These are phyloP conservation scores for Annulohypoxylon bovei DNA, from an alignment of 495 filamentous ascomycete genomes.

Conservation along the genomic window DNA sequence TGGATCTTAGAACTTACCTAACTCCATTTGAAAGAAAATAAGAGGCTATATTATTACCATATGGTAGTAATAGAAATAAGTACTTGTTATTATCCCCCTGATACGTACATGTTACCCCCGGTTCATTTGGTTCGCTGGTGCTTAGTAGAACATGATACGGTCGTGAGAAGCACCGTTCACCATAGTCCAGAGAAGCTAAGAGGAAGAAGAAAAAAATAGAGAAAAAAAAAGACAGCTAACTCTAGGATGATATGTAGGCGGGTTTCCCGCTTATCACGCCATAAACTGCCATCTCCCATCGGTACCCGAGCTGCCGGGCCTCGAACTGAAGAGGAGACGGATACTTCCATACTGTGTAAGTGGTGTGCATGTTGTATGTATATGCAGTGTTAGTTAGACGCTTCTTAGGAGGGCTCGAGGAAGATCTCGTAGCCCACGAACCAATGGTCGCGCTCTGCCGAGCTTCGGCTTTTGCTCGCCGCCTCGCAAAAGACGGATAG, in stretches of 20 bases:
- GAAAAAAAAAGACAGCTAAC: slow-evolving; percentile 1
- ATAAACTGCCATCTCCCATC: slow-evolving; percentile 42
- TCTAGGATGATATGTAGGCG: slow-evolving; percentile 17
- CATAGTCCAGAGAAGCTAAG: not conserved
- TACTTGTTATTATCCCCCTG: not conserved
- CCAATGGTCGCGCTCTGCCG: slow-evolving; percentile 24
- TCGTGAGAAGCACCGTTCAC: not conserved
- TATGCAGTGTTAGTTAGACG: slow-evolving; percentile 14
- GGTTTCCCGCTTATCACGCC: slow-evolving; percentile 38
- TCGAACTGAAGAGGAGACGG: slow-evolving; percentile 13
- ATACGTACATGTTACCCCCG: not conserved
- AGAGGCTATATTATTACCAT: slow-evolving; percentile 1
- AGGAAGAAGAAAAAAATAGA: slow-evolving; percentile 3
- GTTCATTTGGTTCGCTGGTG: slow-evolving; percentile 1
- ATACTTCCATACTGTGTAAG: slow-evolving; percentile 30
- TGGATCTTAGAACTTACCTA: not conserved
- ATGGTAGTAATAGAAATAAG: not conserved
- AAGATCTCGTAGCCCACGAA: not conserved
- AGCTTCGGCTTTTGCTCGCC: slow-evolving; percentile 26
- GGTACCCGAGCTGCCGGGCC: slow-evolving; percentile 40
- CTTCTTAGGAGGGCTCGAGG: slow-evolving; percentile 13
- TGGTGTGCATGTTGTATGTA: slow-evolving; percentile 18
- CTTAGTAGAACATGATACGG: slow-evolving; percentile 12
- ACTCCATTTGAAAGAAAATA: not conserved
- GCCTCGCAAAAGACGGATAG: slow-evolving; percentile 28